Base-by-base conservation (phyloP, 164 flowering plant genomes). In the Tetracentron sinense region DNA sequence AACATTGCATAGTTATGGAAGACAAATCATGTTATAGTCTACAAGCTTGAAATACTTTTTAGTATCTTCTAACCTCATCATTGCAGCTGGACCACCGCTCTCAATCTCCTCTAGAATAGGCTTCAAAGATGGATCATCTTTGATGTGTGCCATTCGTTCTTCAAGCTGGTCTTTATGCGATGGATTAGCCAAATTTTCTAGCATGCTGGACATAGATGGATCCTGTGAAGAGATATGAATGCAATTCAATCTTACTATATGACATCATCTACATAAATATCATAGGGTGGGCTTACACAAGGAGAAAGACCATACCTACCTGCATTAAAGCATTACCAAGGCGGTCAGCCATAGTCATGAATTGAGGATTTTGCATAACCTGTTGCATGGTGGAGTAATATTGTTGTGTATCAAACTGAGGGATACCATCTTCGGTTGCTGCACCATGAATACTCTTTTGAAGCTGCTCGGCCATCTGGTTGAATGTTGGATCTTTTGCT, bases 351-450 rank as follows among this genome's bases (percentile, higher is more conserved):
- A 93, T 91, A 61, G 79, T 79, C 97, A 90, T 87, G 71, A 90
- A 92, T 42, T 88, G 87, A 61, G 97, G 98, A 73, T 91, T 94
- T 74, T 87, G 86, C 96, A 91, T 94, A 70, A 91, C 98, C 70
- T 91, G 95, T 74, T 89, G 95, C 96, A 94, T 87, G 57, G 96
- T 87, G 42, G 88, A 60, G 56, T 69, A 73, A 57, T 91, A 91
- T 51, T 92, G 88, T n/a, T 89, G 85, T 30, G 86, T 58, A 75
- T 93, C 91, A 71, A 93, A 77, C 64, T 81, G 79, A 46, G 97
- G 96, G 31, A 81, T 38, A 22, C 83, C 79, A 10, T 81, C 89
- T 30, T 83, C 87, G 16, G 50, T 69, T 12, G 77, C 42, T 16
- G 81, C 78, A 67, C 84, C 84, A 28, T 81, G 92, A 68, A 90